These are phyloP conservation scores for Claviceps purpurea DNA, from an alignment of 2,329 filamentous ascomycete genomes.

Conservation along the genomic window DNA sequence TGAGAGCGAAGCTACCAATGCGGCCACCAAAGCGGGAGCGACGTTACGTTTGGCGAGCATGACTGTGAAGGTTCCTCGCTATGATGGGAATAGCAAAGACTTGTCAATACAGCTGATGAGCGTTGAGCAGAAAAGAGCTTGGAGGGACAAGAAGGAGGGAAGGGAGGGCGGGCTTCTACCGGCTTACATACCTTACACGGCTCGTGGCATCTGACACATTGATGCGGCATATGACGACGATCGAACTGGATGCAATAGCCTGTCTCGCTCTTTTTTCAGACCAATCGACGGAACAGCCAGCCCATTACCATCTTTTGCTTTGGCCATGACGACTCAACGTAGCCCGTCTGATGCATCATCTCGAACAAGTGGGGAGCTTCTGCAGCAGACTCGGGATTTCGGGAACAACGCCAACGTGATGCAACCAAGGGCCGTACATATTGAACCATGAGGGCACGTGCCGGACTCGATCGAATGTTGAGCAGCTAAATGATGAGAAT, in stretches of 20 bases:
- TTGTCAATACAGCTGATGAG: not conserved
- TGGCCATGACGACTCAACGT: not conserved
- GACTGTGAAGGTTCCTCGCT: not conserved
- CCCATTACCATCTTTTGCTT: no score
- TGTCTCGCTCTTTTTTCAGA: not conserved
- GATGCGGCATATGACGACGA: not conserved
- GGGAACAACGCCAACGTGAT: not conserved
- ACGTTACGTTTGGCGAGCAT: conserved; percentile 26
- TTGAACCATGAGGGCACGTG: conserved; percentile 4
- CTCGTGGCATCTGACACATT: not conserved
- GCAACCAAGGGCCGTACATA: conserved; percentile 2
- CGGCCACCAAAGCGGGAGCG: conserved; percentile 20
- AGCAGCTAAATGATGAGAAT: not conserved
- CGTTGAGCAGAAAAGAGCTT: not conserved
- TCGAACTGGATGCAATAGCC: not conserved
- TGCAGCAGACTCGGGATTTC: not conserved
- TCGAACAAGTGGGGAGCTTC: conserved; percentile 1
- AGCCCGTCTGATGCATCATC: not conserved
- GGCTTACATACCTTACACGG: conserved; percentile 1
- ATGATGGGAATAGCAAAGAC: not conserved
- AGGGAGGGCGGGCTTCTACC: not conserved
- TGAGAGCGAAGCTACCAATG: conserved; percentile 22
- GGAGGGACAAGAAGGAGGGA: no score
- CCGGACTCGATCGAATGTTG: not conserved
- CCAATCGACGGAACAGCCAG: not conserved